Percentiles rank a stretch among this genome's conserved stretches.
These are phyloP conservation scores for Aspergillus awamori DNA, from an alignment of 2,329 filamentous ascomycete genomes.

Conservation along the genomic window DNA sequence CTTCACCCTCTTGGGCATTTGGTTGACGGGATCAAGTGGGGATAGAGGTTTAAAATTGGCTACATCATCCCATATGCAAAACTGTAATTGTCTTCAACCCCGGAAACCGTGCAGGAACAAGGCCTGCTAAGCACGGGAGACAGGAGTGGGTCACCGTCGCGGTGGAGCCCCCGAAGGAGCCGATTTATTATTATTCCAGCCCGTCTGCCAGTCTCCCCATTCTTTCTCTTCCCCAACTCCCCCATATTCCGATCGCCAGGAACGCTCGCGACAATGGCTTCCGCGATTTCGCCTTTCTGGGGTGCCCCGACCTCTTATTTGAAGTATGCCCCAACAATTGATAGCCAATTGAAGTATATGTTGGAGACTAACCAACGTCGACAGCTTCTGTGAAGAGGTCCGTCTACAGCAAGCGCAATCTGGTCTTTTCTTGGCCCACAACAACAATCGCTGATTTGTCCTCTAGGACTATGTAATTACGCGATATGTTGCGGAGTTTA, in stretches of 20 bases:
- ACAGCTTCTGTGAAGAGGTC: conserved; percentile 37
- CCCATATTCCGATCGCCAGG: background rate
- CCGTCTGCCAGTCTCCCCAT: background rate
- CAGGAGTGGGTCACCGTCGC: background rate
- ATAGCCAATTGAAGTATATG: background rate
- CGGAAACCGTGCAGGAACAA: no score
- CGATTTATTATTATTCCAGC: background rate
- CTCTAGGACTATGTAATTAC: conserved; percentile 46
- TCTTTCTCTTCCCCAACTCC: background rate
- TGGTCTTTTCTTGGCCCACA: background rate
- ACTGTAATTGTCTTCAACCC: no score
- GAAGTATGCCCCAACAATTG: conserved; percentile 32
- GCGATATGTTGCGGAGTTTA: conserved; percentile 49
- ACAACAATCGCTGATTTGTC: background rate
- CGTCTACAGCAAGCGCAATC: background rate
- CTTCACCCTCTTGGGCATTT: no score
- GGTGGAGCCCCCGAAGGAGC: background rate
- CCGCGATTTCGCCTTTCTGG: conserved; percentile 25
- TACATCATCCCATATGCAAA: no score
- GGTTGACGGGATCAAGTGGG: no score
- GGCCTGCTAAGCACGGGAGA: no score
- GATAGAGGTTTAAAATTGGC: no score
- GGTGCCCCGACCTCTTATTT: conserved; percentile 34
- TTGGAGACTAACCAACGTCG: background rate
- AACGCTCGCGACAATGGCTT: background rate